Evolutionary conservation across 208 protist species (phyloP).

Genomic region (Acanthamoeba triangularis): DNA sequence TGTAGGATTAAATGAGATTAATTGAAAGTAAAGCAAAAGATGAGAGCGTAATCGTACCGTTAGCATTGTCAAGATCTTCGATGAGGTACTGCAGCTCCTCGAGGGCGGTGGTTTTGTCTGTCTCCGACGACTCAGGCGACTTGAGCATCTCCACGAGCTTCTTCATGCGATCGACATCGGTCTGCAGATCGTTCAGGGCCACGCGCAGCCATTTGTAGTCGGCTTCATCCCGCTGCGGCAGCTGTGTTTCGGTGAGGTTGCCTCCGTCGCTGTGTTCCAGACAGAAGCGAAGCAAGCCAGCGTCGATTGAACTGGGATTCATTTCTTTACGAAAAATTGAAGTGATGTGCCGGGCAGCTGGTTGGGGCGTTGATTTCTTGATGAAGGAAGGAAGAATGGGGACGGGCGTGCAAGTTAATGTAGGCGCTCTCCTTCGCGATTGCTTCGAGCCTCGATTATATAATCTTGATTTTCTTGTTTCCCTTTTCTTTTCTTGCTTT

Average conservation of each 20-base stretch:
- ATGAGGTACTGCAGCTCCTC: constrained; percentile 31
- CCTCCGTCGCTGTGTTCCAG: constrained; percentile 30
- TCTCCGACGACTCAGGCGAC: neutral
- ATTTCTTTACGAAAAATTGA: neutral
- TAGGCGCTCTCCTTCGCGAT: neutral
- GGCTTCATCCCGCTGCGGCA: neutral
- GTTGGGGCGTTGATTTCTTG: neutral
- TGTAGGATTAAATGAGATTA: neutral
- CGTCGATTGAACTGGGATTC: neutral
- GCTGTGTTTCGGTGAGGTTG: neutral
- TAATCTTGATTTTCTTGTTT: neutral
- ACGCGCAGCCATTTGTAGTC: constrained; percentile 38
- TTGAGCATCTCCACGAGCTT: constrained; percentile 1
- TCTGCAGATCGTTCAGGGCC: constrained; percentile 17
- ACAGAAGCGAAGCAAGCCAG: neutral
- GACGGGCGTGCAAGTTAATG: neutral
- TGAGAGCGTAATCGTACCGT: neutral
- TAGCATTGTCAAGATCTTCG: constrained; percentile 16
- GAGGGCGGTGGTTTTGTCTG: neutral
- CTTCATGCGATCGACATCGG: constrained; percentile 40
- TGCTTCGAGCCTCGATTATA: neutral
- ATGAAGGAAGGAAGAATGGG: neutral
- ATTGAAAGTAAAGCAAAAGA: neutral
- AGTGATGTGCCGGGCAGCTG: too few relatives aligned
- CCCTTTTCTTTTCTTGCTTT: neutral